phyloP scores from a whole-genome alignment of 2,329 filamentous ascomycete genomes.

The Seiridium cupressi region DNA sequence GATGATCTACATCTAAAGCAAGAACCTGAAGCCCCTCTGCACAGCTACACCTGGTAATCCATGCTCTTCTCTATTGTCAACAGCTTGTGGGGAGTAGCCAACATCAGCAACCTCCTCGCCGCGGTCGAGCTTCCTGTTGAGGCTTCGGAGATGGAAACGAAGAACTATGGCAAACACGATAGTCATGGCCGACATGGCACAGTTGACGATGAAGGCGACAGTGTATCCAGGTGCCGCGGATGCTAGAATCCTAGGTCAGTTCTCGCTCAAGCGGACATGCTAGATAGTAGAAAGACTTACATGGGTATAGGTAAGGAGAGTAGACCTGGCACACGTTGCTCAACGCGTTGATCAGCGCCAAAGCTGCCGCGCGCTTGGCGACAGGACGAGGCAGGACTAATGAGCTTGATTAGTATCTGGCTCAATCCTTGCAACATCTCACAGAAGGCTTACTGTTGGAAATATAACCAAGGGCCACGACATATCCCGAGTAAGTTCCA shows the following conservation, averaged over 20 bases:
- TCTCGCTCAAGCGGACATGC: not conserved
- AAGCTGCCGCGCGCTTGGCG: conserved; percentile 3
- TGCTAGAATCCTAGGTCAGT: not conserved
- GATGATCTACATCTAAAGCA: not conserved
- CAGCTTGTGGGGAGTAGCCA: not conserved
- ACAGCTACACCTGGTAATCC: not conserved
- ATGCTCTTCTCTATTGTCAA: not conserved
- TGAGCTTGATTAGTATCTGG: not conserved
- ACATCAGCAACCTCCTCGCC: not conserved
- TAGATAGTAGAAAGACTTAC: not conserved
- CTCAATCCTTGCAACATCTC: not conserved
- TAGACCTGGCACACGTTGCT: conserved; percentile 5
- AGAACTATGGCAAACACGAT: not conserved
- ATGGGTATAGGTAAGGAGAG: conserved; percentile 3
- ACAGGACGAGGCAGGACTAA: conserved; percentile 5
- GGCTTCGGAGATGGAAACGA: not conserved
- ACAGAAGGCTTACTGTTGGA: not conserved
- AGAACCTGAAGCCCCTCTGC: not conserved
- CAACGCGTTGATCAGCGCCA: conserved; percentile 2
- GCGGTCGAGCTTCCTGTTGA: not conserved
- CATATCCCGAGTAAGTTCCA: conserved; percentile 2
- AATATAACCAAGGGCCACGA: conserved; percentile 3
- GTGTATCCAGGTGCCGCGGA: conserved; percentile 3
- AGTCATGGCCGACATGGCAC: conserved; percentile 6
- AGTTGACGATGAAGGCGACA: conserved; percentile 1